phyloP scores from a whole-genome alignment of 2,329 filamentous ascomycete genomes.

The Talaromyces amestolkiae region DNA sequence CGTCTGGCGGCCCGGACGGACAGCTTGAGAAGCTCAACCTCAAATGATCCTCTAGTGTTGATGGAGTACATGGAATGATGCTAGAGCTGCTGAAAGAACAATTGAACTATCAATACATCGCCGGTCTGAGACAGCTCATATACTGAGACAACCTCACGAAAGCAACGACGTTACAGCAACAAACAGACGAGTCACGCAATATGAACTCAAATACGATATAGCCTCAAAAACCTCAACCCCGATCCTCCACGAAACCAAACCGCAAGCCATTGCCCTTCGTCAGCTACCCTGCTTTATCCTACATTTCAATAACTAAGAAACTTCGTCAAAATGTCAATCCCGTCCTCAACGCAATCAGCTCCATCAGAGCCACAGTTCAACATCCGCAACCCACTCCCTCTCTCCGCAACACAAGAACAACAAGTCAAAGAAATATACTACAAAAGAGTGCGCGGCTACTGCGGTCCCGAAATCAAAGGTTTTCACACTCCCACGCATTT shows the following conservation, averaged over 20 bases:
- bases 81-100: not conserved
- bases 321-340: slow-evolving; percentile 15
- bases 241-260: not conserved
- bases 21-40: not conserved
- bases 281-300: not conserved
- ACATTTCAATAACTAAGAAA: not conserved
- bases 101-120: not conserved
- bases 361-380: slow-evolving; percentile 31
- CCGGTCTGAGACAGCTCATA: not conserved
- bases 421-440: slow-evolving; percentile 80
- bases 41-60: not conserved
- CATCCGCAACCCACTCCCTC: slow-evolving; percentile 72
- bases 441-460: slow-evolving; percentile 72
- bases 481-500: slow-evolving; percentile 21
- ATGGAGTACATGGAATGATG: not conserved
- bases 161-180: not conserved
- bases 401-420: slow-evolving; percentile 76
- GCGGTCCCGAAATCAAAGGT: slow-evolving; percentile 77
- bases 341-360: slow-evolving; percentile 24
- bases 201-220: slow-evolving; percentile 7
- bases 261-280: not conserved
- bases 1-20: not conserved
- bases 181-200: slow-evolving; percentile 10
- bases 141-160: not conserved
- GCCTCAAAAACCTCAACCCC: not conserved